These are phyloP conservation scores for Mycena amicta DNA, from an alignment of 768 basidiomycete species.

Conservation along the genomic window DNA sequence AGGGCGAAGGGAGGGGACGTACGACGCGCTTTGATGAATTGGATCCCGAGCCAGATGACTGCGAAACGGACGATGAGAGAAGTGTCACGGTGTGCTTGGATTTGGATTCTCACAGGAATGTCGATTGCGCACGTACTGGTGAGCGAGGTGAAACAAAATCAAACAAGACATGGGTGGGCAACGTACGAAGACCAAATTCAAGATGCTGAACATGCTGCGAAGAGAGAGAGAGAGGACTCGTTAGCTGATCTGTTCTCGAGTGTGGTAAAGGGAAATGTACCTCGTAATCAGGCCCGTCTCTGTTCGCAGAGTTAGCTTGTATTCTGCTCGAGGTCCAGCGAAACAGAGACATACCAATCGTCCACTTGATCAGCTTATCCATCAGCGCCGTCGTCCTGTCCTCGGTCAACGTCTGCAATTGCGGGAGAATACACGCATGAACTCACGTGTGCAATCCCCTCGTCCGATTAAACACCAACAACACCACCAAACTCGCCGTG, in stretches of 20 bases:
- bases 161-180: not conserved
- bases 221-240: not conserved
- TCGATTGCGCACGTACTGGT: not conserved
- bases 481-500: not conserved
- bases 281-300: not conserved
- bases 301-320: too few relatives aligned
- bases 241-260: not conserved
- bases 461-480: not conserved
- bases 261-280: not conserved
- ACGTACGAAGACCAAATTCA: not conserved
- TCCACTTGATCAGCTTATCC: not conserved
- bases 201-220: not conserved
- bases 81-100: not conserved
- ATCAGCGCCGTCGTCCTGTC: not conserved
- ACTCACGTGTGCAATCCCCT: not conserved
- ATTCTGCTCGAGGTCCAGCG: not conserved
- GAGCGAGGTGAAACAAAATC: not conserved
- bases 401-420: not conserved
- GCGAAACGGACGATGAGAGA: not conserved
- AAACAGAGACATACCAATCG: not conserved
- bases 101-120: not conserved
- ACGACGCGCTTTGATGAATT: not conserved
- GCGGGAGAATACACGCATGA: not conserved
- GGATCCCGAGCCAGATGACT: not conserved
- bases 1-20: not conserved